Percentiles rank a stretch among this genome's conserved stretches.
These are phyloP conservation scores for Capsicum chinense DNA, from an alignment of 257 asterid genomes.

Conservation along the genomic window DNA sequence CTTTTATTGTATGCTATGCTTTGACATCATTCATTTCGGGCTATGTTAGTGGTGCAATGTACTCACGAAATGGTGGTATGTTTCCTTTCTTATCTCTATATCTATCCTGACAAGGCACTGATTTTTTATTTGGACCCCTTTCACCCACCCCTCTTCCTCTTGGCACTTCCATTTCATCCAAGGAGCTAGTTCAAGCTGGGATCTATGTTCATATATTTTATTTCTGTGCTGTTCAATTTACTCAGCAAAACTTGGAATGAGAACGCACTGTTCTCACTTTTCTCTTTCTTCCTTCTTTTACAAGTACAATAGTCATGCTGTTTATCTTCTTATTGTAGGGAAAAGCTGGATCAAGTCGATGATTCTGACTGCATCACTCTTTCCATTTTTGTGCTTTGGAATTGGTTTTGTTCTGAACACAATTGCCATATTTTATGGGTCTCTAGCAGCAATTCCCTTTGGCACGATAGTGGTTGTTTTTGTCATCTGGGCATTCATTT, in stretches of 20 bases:
- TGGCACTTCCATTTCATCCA: conserved; percentile 5
- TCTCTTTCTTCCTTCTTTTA: neutral
- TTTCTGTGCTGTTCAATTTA: neutral
- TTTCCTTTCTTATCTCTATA: conserved; percentile 16
- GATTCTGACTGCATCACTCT: conserved; percentile 67
- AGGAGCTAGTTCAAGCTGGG: conserved; percentile 15
- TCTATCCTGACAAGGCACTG: neutral
- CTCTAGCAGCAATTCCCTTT: conserved; percentile 73
- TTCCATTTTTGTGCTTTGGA: conserved; percentile 71
- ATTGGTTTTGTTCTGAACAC: conserved; percentile 68
- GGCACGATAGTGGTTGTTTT: conserved; percentile 70
- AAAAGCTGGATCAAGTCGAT: conserved; percentile 66
- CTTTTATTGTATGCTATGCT: conserved; percentile 66
- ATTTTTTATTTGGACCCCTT: neutral
- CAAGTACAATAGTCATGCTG: neutral
- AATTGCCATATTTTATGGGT: conserved; percentile 67
- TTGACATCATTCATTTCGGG: conserved; percentile 70
- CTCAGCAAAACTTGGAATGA: neutral
- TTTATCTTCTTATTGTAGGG: conserved; percentile 42
- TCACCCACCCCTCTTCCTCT: neutral
- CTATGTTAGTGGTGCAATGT: conserved; percentile 69
- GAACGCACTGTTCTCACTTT: too few relatives aligned
- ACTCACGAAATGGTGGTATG: conserved; percentile 72
- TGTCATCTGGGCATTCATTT: conserved; percentile 67
- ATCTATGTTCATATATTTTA: conserved; percentile 17